Percentiles rank a stretch among this genome's conserved stretches.
Conservation (phyloP, 1,139 yeast species). For the Hanseniaspora gamundiae region DNA sequence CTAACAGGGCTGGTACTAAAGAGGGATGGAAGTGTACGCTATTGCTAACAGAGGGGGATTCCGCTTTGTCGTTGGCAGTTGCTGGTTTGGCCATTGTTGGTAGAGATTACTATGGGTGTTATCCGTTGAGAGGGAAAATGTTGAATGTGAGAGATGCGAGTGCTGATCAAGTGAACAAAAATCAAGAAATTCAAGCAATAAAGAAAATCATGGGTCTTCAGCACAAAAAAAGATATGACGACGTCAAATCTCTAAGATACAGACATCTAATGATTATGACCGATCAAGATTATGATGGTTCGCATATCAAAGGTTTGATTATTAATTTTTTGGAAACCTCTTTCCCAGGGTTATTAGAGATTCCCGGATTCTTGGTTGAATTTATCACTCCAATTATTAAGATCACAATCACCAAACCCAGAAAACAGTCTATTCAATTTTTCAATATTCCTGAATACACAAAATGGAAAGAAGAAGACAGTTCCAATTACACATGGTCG, state of each 20-base stretch:
- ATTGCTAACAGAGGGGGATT: constrained; percentile 93
- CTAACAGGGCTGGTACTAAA: constrained; percentile 90
- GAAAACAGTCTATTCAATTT: constrained; percentile 53
- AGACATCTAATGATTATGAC: constrained; percentile 99
- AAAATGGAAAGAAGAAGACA: constrained; percentile 80
- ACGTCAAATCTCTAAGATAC: constrained; percentile 66
- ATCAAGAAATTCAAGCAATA: constrained; percentile 87
- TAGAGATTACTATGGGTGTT: constrained; percentile 89
- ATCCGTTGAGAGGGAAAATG: constrained; percentile 90
- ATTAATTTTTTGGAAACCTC: constrained; percentile 89
- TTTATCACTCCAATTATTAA: constrained; percentile 96
- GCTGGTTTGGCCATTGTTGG: constrained; percentile 95
- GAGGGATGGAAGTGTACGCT: constrained; percentile 89
- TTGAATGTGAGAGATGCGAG: constrained; percentile 94
- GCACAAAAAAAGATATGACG: constrained; percentile 76
- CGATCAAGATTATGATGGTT: constrained; percentile 99
- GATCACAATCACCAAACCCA: constrained; percentile 65
- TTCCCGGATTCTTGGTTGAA: constrained; percentile 87
- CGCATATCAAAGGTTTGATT: constrained; percentile 92
- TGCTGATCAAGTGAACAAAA: constrained; percentile 83
- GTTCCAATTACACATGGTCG: constrained; percentile 67
- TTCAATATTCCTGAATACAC: constrained; percentile 96
- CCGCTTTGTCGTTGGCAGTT: constrained; percentile 87
- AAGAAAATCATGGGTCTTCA: constrained; percentile 94
- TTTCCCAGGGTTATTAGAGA: constrained; percentile 82